Conservation (phyloP, 2,329 filamentous ascomycete species). For the Sporothrix phasma region DNA sequence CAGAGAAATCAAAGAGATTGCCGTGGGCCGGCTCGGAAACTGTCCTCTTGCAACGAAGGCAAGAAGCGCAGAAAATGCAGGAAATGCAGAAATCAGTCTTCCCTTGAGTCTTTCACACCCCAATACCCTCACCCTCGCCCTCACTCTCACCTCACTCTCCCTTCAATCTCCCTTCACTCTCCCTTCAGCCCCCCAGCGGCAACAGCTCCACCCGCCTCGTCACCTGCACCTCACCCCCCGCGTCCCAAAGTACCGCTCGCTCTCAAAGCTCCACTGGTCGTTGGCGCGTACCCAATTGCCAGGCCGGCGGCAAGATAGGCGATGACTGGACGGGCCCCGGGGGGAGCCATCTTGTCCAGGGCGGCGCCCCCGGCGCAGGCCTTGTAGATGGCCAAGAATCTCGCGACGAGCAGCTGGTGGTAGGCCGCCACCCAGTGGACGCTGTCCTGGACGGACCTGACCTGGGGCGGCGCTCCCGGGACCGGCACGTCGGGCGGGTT, state of each 20-base stretch:
- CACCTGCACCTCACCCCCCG: background rate
- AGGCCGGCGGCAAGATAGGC: slow-evolving; percentile 20
- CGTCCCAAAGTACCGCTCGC: slow-evolving; percentile 20
- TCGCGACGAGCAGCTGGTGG: slow-evolving; percentile 8
- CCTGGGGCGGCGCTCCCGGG: background rate
- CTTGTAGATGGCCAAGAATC: slow-evolving; percentile 17
- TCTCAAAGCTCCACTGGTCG: slow-evolving; percentile 23
- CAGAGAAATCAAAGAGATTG: too few relatives aligned
- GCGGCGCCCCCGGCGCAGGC: background rate
- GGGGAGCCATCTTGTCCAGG: too few relatives aligned
- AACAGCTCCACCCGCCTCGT: background rate
- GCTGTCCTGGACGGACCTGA: slow-evolving; percentile 15
- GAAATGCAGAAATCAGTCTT: too few relatives aligned
- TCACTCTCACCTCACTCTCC: background rate
- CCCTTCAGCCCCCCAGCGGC: background rate
- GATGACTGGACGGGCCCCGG: too few relatives aligned
- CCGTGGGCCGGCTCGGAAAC: too few relatives aligned
- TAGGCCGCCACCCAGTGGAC: slow-evolving; percentile 15
- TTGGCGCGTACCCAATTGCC: slow-evolving; percentile 20
- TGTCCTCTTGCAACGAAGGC: too few relatives aligned
- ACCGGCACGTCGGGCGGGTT: background rate
- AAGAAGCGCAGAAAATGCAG: too few relatives aligned
- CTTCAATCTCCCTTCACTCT: background rate
- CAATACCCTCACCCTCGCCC: background rate
- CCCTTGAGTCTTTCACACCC: too few relatives aligned